These are phyloP conservation scores for Echinosophora koreensis DNA, from an alignment of 306 rosid species.

Conservation along the genomic window DNA sequence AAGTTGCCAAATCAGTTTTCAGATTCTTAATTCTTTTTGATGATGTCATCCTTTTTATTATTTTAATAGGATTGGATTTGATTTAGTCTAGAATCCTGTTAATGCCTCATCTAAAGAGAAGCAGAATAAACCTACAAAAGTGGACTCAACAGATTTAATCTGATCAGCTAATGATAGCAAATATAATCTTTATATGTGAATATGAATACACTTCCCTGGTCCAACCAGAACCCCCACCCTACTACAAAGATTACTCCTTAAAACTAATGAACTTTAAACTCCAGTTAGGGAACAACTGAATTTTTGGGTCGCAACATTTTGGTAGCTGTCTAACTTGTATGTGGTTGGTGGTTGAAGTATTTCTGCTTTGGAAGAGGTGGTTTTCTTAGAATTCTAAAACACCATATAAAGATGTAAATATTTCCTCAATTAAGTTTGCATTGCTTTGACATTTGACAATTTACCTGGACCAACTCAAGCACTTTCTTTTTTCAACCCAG, in stretches of 20 bases:
- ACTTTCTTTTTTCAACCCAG: slow-evolving; percentile 3
- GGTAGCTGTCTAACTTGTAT: background rate
- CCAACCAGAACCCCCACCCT: background rate
- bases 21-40: too few relatives aligned
- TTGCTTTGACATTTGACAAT: slow-evolving; percentile 13
- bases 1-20: too few relatives aligned
- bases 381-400: too few relatives aligned
- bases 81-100: too few relatives aligned
- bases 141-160: background rate
- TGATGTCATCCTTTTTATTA: too few relatives aligned
- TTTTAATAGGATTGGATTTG: too few relatives aligned
- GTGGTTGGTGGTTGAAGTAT: background rate
- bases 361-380: background rate
- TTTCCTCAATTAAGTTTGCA: background rate
- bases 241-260: background rate
- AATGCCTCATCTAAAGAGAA: background rate
- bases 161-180: background rate
- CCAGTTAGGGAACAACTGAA: background rate
- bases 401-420: background rate
- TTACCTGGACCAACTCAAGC: background rate
- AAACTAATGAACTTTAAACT: background rate
- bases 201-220: background rate
- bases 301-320: background rate
- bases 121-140: background rate
- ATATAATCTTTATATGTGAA: too few relatives aligned